phyloP scores from a whole-genome alignment of 208 protist genomes.

The Borovskyia barvae region DNA sequence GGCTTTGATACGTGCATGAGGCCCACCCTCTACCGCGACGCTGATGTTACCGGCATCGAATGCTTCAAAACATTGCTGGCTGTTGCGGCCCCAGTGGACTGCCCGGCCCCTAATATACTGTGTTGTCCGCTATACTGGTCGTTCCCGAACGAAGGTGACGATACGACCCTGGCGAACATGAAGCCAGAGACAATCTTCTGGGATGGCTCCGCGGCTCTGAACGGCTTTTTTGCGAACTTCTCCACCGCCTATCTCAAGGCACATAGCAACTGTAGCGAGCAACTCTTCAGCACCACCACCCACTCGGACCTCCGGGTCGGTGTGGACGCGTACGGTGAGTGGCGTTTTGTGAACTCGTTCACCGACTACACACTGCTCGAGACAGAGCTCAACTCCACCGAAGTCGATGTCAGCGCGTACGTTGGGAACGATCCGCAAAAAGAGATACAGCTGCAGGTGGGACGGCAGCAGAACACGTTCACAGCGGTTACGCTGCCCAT shows the following conservation, averaged over 20 bases:
- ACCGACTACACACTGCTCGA: slow-evolving; percentile 20
- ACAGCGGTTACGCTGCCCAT: slow-evolving; percentile 6
- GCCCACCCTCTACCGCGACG: background rate
- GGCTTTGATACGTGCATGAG: slow-evolving; percentile 13
- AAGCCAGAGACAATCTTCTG: slow-evolving; percentile 24
- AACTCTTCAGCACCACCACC: background rate
- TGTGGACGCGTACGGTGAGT: slow-evolving; percentile 26
- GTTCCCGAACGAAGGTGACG: background rate
- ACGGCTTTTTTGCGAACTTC: slow-evolving; percentile 33
- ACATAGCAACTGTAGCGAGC: slow-evolving; percentile 22
- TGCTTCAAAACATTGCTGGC: slow-evolving; percentile 26
- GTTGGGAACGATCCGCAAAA: slow-evolving; percentile 15
- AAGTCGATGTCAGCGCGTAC: background rate
- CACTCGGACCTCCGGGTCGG: slow-evolving; percentile 13
- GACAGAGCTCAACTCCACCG: slow-evolving; percentile 4
- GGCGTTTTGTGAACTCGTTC: slow-evolving; percentile 20
- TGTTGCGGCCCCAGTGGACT: slow-evolving; percentile 12
- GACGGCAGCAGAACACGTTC: background rate
- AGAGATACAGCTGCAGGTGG: background rate
- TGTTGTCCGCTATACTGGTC: slow-evolving; percentile 32
- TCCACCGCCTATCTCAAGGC: slow-evolving; percentile 10
- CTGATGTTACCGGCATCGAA: background rate
- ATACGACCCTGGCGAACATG: slow-evolving; percentile 11
- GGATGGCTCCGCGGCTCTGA: slow-evolving; percentile 17
- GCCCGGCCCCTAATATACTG: slow-evolving; percentile 13